These are phyloP conservation scores for Puccinia novopanici DNA, from an alignment of 1,284 basidiomycete genomes.

Conservation along the genomic window DNA sequence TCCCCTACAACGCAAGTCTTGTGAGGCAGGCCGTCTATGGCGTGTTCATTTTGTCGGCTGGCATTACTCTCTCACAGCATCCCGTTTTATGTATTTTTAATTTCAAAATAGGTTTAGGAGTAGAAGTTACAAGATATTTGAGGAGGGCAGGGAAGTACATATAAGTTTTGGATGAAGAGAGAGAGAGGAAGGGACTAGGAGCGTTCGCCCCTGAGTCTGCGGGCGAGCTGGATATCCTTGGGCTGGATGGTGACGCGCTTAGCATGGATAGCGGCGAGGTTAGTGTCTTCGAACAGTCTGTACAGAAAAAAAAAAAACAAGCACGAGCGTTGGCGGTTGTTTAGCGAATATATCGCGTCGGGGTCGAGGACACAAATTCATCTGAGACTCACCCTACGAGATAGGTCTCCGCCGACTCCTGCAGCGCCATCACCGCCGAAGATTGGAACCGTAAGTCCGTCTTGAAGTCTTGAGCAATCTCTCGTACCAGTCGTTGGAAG, in stretches of 20 bases:
- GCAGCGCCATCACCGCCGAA: conserved; percentile 77
- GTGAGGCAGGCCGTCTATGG: too few species aligned
- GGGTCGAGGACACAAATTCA: too few species aligned
- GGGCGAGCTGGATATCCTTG: conserved; percentile 73
- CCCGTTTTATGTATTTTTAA: too few species aligned
- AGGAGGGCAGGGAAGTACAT: too few species aligned
- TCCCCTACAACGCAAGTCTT: conserved; percentile 51
- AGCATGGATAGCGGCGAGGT: conserved; percentile 62
- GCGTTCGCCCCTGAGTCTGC: conserved; percentile 76
- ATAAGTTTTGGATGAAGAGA: too few species aligned
- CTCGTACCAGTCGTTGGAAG: conserved; percentile 57
- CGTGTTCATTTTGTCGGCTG: too few species aligned
- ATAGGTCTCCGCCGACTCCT: conserved; percentile 77
- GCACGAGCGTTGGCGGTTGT: too few species aligned
- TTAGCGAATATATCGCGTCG: too few species aligned
- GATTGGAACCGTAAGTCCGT: conserved; percentile 73
- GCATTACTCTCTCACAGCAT: too few species aligned
- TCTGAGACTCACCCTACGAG: conserved; percentile 60
- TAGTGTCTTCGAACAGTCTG: conserved; percentile 63
- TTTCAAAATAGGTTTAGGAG: too few species aligned
- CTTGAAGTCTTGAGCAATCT: conserved; percentile 62
- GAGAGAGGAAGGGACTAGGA: conserved; percentile 54
- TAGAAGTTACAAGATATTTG: too few species aligned
- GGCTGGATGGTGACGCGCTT: conserved; percentile 66
- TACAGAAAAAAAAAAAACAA: conserved; percentile 54